Evolutionary conservation across 1,284 basidiomycete genomes (phyloP).

Genomic region (Trametes pubescens): DNA sequence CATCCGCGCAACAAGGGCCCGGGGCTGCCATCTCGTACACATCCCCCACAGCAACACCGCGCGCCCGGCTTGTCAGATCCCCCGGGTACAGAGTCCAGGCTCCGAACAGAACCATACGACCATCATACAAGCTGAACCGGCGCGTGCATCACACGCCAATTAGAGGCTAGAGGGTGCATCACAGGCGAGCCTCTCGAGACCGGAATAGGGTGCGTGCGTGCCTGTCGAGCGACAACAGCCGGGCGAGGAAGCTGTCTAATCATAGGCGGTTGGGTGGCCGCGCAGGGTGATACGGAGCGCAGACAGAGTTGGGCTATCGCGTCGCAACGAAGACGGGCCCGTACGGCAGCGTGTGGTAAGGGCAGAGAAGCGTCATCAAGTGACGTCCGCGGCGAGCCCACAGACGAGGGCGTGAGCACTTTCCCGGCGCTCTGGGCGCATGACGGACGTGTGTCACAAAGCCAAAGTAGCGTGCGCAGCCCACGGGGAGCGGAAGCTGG

Average conservation of each 20-base stretch:
- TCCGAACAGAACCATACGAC: conserved; percentile 7
- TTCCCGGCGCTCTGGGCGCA: background rate
- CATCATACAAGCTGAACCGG: conserved; percentile 8
- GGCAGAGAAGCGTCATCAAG: conserved; percentile 21
- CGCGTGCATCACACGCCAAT: conserved; percentile 1
- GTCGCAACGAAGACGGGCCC: conserved; percentile 15
- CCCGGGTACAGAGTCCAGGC: conserved; percentile 4
- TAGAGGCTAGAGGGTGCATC: background rate
- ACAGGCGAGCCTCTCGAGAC: conserved; percentile 1
- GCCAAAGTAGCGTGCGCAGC: conserved; percentile 19
- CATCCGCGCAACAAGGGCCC: conserved; percentile 16
- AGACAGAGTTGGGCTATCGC: conserved; percentile 8
- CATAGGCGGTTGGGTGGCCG: conserved; percentile 17
- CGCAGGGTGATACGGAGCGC: conserved; percentile 9
- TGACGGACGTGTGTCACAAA: conserved; percentile 11
- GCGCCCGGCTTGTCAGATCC: conserved; percentile 1
- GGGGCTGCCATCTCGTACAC: background rate
- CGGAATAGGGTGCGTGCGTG: conserved; percentile 15
- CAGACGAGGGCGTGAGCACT: background rate
- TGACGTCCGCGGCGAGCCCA: conserved; percentile 6
- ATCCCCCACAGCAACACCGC: background rate
- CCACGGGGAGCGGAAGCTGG: conserved; percentile 5
- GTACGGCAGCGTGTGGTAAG: conserved; percentile 10
- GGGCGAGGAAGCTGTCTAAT: conserved; percentile 21
- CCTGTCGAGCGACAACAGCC: conserved; percentile 10